These are phyloP conservation scores for Aspergillus fumigatus DNA, from an alignment of 2,329 filamentous ascomycete genomes.

Conservation along the genomic window DNA sequence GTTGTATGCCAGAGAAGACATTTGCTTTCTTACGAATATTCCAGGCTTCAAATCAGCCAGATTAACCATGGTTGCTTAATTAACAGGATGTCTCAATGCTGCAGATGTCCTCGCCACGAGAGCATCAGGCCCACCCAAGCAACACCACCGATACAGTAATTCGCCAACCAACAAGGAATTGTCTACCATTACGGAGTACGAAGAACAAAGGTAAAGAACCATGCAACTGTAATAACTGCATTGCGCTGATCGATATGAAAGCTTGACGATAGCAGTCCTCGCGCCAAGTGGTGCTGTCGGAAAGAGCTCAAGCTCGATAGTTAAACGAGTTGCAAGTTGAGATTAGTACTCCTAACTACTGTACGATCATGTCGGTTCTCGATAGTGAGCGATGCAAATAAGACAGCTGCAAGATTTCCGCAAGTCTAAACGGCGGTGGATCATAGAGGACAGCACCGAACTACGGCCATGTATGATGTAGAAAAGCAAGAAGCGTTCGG, in stretches of 20 bases:
- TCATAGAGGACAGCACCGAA: slow-evolving; percentile 3
- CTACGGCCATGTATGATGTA: slow-evolving; percentile 8
- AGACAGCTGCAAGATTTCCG: slow-evolving; percentile 16
- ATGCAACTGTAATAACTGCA: neutral
- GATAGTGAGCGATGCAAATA: neutral
- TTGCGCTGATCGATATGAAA: neutral
- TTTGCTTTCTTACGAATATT: neutral
- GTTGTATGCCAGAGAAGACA: neutral
- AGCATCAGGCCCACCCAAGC: neutral
- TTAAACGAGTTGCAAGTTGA: neutral
- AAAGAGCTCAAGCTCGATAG: neutral
- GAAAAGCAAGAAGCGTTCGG: slow-evolving; percentile 13
- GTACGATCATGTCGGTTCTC: neutral
- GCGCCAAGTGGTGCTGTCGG: neutral
- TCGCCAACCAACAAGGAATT: neutral
- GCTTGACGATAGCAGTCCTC: neutral
- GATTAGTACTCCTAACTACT: neutral
- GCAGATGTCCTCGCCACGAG: neutral
- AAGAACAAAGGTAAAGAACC: neutral
- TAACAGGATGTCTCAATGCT: neutral
- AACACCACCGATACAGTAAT: neutral
- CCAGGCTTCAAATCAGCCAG: neutral
- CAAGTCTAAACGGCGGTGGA: slow-evolving; percentile 16
- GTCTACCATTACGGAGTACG: no score
- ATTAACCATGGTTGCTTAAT: neutral